phyloP scores from a whole-genome alignment of 202 grass and related monocot species.

The Dendrocalamus latiflorus region DNA sequence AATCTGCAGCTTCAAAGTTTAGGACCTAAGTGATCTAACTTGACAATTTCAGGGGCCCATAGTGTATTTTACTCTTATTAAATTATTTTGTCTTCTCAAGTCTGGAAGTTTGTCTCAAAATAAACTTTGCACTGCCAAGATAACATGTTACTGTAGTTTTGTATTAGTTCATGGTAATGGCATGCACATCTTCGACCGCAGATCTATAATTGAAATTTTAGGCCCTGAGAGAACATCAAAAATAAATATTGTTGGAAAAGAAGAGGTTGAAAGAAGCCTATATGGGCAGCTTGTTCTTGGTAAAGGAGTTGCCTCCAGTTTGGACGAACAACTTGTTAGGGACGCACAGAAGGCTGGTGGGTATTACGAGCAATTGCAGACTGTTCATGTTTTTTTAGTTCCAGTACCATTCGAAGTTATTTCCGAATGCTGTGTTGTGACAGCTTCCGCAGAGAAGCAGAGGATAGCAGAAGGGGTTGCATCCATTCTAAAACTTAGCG shows the following conservation, averaged over 20 bases:
- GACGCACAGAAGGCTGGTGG: slow-evolving; percentile 84
- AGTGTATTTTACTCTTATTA: no score
- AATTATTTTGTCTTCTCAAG: neutral
- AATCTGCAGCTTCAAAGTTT: no score
- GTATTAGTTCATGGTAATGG: no score
- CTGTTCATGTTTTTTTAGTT: neutral
- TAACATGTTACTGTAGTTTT: no score
- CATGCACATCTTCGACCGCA: neutral
- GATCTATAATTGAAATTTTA: slow-evolving; percentile 26
- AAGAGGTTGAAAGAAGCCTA: slow-evolving; percentile 82
- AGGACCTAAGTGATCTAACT: no score
- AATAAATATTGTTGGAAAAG: slow-evolving; percentile 67
- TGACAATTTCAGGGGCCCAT: no score
- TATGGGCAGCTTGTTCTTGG: no score
- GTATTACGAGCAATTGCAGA: slow-evolving; percentile 12
- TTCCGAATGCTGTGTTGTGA: slow-evolving; percentile 13
- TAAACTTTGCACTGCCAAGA: neutral
- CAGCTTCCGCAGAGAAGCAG: slow-evolving; percentile 76
- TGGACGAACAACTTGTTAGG: slow-evolving; percentile 80
- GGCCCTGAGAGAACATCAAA: slow-evolving; percentile 25
- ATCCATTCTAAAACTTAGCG: slow-evolving; percentile 74
- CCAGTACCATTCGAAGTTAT: neutral
- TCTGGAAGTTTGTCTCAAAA: slow-evolving; percentile 5
- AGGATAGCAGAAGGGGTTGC: slow-evolving; percentile 90
- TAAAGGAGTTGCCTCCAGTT: slow-evolving; percentile 65